These are phyloP conservation scores for Lupinus albus DNA, from an alignment of 306 rosid species.

Conservation along the genomic window DNA sequence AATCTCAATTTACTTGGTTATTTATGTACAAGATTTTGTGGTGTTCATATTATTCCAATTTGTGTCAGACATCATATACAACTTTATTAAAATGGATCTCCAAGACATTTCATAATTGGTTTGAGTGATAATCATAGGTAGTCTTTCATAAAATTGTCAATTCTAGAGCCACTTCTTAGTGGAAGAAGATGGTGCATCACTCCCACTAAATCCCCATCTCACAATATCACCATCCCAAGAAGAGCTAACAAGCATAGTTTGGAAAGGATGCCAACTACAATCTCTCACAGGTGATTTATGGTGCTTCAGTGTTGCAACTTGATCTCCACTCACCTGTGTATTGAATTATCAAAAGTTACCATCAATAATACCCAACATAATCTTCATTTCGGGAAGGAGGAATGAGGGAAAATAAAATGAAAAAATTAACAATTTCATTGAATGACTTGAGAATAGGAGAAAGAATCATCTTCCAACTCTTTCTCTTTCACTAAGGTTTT, in stretches of 20 bases:
- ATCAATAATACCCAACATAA: constrained; percentile 15
- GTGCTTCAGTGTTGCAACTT: constrained; percentile 86
- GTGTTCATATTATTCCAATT: constrained; percentile 20
- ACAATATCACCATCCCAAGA: constrained; percentile 93
- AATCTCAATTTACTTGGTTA: constrained; percentile 28
- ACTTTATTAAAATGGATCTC: not conserved
- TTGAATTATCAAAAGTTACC: constrained; percentile 17
- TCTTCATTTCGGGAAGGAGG: not conserved
- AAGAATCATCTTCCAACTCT: too few species aligned
- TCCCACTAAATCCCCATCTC: constrained; percentile 77
- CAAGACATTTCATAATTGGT: constrained; percentile 5
- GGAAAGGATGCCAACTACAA: constrained; percentile 94
- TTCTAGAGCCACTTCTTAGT: constrained; percentile 46
- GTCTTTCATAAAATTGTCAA: constrained; percentile 44
- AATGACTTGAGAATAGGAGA: too few species aligned
- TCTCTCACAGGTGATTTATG: constrained; percentile 90
- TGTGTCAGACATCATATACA: constrained; percentile 21
- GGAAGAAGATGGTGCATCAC: constrained; percentile 44
- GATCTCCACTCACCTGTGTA: constrained; percentile 79
- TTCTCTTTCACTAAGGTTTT: too few species aligned
- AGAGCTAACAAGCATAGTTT: constrained; percentile 81
- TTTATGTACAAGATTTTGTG: constrained; percentile 45
- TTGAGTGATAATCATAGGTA: constrained; percentile 4
- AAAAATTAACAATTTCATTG: too few species aligned
- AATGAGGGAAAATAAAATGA: too few species aligned